Percentiles rank a stretch among this genome's conserved stretches.
phyloP scores from a whole-genome alignment of 306 rosid genomes.

The Abrus precatorius region DNA sequence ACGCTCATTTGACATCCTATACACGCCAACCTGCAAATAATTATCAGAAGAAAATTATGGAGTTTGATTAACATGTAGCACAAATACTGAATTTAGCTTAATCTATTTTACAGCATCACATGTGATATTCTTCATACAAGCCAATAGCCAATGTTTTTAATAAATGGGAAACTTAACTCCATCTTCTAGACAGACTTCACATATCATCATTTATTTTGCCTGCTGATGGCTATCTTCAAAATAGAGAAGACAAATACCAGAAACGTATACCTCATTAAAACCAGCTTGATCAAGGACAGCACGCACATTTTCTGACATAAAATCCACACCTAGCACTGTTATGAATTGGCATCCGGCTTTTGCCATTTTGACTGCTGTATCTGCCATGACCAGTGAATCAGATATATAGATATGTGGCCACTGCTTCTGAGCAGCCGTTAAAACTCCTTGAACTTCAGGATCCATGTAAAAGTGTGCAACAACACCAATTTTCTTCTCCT shows the following conservation, averaged over 20 bases:
- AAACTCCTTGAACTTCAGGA: conserved; percentile 94
- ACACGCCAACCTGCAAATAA: conserved; percentile 84
- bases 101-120: conserved; percentile 3
- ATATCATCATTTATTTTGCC: conserved; percentile 16
- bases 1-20: conserved; percentile 88
- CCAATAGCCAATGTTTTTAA: conserved; percentile 13
- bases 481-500: conserved; percentile 90
- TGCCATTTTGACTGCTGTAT: conserved; percentile 88
- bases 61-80: conserved; percentile 29
- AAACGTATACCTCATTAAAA: conserved; percentile 66
- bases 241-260: conserved; percentile 8
- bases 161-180: conserved; percentile 7
- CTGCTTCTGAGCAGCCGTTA: conserved; percentile 93
- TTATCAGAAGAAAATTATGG: conserved; percentile 45
- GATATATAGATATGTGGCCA: conserved; percentile 98
- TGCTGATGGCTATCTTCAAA: conserved; percentile 9
- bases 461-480: conserved; percentile 99
- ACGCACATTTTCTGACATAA: conserved; percentile 98
- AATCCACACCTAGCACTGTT: conserved; percentile 93
- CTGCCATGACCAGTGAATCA: conserved; percentile 98
- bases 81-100: conserved; percentile 25
- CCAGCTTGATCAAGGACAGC: conserved; percentile 99
- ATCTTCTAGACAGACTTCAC: conserved; percentile 37
- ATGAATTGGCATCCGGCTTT: conserved; percentile 87
- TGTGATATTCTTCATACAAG: conserved; percentile 36